A percentile compares a stretch with the other conserved stretches of the same genome.
These are phyloP conservation scores for Fomitiporia mediterranea DNA, from an alignment of 1,284 basidiomycete genomes.

Conservation along the genomic window DNA sequence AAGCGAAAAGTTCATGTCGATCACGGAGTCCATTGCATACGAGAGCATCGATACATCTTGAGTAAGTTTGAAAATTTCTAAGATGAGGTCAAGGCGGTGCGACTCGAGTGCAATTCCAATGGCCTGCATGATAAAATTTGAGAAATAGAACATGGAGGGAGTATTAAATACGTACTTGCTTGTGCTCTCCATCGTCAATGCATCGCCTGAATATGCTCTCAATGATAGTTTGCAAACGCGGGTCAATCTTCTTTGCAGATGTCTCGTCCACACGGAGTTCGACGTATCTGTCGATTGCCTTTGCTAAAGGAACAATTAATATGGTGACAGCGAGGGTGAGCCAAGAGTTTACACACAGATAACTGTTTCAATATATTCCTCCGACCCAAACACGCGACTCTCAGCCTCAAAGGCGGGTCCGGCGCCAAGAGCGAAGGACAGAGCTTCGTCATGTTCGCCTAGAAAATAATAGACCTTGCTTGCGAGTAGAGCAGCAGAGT, in stretches of 20 bases:
- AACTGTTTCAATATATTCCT: conserved; percentile 91
- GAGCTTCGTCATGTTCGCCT: conserved; percentile 88
- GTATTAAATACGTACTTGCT: conserved; percentile 57
- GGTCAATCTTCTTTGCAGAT: conserved; percentile 59
- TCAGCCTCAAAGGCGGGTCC: conserved; percentile 81
- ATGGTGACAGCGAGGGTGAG: conserved; percentile 17
- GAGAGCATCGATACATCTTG: conserved; percentile 75
- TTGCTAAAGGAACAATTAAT: conserved; percentile 48
- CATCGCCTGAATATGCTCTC: conserved; percentile 84
- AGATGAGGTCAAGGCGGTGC: conserved; percentile 79
- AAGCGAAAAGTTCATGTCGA: conserved; percentile 78
- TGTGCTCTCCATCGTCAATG: conserved; percentile 82
- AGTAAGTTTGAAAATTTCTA: conserved; percentile 67
- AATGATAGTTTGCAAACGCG: conserved; percentile 75
- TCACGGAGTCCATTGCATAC: conserved; percentile 87
- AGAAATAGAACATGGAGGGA: not conserved
- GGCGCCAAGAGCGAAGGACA: conserved; percentile 90
- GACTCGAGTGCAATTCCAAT: conserved; percentile 93
- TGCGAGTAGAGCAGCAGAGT: conserved; percentile 82
- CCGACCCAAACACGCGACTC: conserved; percentile 52
- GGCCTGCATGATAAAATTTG: conserved; percentile 49
- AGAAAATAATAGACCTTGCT: conserved; percentile 97
- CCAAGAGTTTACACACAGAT: conserved; percentile 61
- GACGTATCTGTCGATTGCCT: conserved; percentile 92
- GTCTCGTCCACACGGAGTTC: conserved; percentile 49